Conservation (phyloP, 768 basidiomycete species). For the Grammothele lineata region DNA sequence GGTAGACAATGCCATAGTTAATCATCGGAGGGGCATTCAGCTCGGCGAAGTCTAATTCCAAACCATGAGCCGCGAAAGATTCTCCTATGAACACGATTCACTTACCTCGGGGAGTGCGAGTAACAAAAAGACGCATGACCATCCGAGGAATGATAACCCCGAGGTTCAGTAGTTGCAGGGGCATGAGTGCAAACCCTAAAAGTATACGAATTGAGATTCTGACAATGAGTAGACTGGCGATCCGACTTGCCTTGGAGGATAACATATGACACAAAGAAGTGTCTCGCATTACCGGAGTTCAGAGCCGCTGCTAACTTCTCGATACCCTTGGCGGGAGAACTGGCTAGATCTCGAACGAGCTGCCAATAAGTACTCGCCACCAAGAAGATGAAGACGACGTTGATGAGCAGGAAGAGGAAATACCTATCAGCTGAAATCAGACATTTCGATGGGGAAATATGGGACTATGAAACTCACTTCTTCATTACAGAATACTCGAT, state of each 20-base stretch:
- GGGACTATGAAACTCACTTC: conserved; percentile 56
- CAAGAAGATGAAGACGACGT: conserved; percentile 93
- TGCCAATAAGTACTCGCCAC: conserved; percentile 91
- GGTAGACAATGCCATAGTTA: conserved; percentile 96
- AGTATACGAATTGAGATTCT: conserved; percentile 6
- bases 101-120: conserved; percentile 85
- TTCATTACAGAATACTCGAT: conserved; percentile 89
- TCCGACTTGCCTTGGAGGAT: conserved; percentile 66
- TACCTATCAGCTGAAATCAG: conserved; percentile 50
- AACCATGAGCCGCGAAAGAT: too few species aligned
- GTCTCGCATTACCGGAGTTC: conserved; percentile 70
- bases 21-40: conserved; percentile 97
- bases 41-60: conserved; percentile 81
- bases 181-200: conserved; percentile 88
- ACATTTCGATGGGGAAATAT: background rate
- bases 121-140: conserved; percentile 70
- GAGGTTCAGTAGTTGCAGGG: conserved; percentile 88
- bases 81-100: background rate
- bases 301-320: conserved; percentile 87
- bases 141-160: conserved; percentile 82
- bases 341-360: conserved; percentile 85
- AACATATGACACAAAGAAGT: conserved; percentile 84
- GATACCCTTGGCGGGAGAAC: conserved; percentile 90
- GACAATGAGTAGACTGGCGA: background rate
- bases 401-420: conserved; percentile 86